A percentile compares a stretch with the other conserved stretches of the same genome.
phyloP scores from a whole-genome alignment of 164 flowering plant species.

The Platanus orientalis region DNA sequence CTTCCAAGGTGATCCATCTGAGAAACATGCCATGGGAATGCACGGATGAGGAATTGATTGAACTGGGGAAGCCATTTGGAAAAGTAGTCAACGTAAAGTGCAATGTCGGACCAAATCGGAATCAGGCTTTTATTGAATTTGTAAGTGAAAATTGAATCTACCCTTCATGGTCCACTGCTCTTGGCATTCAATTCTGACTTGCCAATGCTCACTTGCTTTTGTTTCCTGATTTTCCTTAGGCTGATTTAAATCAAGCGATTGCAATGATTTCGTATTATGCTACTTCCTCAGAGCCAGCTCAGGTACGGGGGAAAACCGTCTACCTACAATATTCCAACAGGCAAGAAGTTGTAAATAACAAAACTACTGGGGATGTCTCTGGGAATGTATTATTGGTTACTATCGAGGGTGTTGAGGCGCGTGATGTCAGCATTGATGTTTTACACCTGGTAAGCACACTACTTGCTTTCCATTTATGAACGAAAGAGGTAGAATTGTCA shows the following conservation, averaged over 20 bases:
- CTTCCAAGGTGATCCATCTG: constrained; percentile 95
- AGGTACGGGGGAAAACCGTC: constrained; percentile 92
- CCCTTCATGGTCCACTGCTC: neutral
- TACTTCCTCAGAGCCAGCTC: constrained; percentile 96
- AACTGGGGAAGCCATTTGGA: constrained; percentile 92
- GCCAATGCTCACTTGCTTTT: neutral
- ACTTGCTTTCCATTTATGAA: constrained; percentile 6
- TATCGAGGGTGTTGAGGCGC: constrained; percentile 83
- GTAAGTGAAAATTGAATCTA: constrained; percentile 37
- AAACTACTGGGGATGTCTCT: constrained; percentile 83
- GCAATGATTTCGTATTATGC: constrained; percentile 95
- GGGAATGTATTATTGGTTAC: constrained; percentile 96
- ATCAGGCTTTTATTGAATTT: constrained; percentile 94
- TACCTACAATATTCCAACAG: constrained; percentile 93
- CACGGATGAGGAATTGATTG: constrained; percentile 85
- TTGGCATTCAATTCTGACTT: neutral
- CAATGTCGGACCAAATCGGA: constrained; percentile 90
- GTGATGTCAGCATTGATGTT: constrained; percentile 93
- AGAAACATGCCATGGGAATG: constrained; percentile 98
- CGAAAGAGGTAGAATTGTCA: constrained; percentile 18
- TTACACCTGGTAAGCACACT: constrained; percentile 80
- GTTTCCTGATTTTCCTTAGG: constrained; percentile 34
- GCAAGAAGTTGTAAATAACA: constrained; percentile 94
- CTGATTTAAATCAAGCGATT: constrained; percentile 89
- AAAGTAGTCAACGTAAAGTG: constrained; percentile 90